Conservation (phyloP, 768 basidiomycete genomes). For the Trametes meyenii region DNA sequence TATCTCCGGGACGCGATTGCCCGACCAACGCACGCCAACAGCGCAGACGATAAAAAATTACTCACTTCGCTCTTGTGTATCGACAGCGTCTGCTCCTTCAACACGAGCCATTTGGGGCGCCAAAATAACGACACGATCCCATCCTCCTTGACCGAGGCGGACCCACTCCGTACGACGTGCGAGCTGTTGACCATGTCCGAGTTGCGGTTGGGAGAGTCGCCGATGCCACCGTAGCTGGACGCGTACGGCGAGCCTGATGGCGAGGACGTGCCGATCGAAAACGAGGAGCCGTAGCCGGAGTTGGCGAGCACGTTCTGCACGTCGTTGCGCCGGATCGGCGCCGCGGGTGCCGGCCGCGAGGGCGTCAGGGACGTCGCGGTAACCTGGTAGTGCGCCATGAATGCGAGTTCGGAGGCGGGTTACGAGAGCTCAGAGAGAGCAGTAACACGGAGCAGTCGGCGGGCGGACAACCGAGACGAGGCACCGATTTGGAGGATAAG, state of each 20-base stretch:
- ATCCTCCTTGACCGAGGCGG: constrained; percentile 90
- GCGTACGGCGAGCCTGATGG: constrained; percentile 63
- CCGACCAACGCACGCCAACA: too few species aligned
- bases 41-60: background rate
- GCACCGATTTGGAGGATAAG: constrained; percentile 17
- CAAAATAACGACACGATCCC: constrained; percentile 91
- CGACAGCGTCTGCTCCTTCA: constrained; percentile 76
- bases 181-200: constrained; percentile 38
- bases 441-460: background rate
- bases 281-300: constrained; percentile 63
- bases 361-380: constrained; percentile 68
- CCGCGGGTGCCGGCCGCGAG: constrained; percentile 76
- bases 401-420: background rate
- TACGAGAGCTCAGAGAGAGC: background rate
- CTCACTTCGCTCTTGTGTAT: constrained; percentile 94
- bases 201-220: constrained; percentile 70
- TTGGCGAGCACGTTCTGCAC: constrained; percentile 46
- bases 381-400: constrained; percentile 51
- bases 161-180: constrained; percentile 67
- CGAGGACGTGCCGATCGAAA: constrained; percentile 49
- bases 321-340: constrained; percentile 56
- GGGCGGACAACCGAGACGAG: background rate
- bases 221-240: constrained; percentile 77
- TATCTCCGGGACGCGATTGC: too few species aligned
- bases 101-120: constrained; percentile 86